Conservation (phyloP, 2,329 filamentous ascomycete genomes). For the Sporothrix curviconia region DNA sequence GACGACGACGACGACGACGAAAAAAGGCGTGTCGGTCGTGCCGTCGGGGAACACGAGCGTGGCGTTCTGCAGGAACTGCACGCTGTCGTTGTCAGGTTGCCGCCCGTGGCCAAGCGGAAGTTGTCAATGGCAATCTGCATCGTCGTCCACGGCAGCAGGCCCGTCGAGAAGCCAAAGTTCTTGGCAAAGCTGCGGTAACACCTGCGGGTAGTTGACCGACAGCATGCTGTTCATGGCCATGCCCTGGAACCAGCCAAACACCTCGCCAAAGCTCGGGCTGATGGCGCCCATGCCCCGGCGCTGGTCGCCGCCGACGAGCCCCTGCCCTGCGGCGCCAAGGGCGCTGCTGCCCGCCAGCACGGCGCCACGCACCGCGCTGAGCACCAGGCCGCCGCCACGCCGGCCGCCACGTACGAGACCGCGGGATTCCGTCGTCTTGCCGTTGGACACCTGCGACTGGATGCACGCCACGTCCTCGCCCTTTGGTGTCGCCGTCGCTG, state of each 20-base stretch:
- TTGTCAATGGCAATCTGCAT: slow-evolving; percentile 78
- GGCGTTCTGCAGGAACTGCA: slow-evolving; percentile 65
- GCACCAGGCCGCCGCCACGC: slow-evolving; percentile 72
- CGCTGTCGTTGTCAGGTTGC: slow-evolving; percentile 79
- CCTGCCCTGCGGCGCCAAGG: slow-evolving; percentile 39
- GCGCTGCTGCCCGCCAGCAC: slow-evolving; percentile 41
- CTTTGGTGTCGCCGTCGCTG: slow-evolving; percentile 39
- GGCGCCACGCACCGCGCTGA: slow-evolving; percentile 63
- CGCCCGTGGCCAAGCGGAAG: slow-evolving; percentile 75
- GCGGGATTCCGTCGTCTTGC: slow-evolving; percentile 69
- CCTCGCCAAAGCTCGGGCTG: slow-evolving; percentile 79
- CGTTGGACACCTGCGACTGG: slow-evolving; percentile 73
- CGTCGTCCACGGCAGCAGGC: slow-evolving; percentile 72
- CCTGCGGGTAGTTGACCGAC: slow-evolving; percentile 76
- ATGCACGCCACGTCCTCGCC: slow-evolving; percentile 70
- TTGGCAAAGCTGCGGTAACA: slow-evolving; percentile 85
- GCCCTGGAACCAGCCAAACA: slow-evolving; percentile 84
- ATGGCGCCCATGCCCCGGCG: slow-evolving; percentile 55
- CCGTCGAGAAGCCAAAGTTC: slow-evolving; percentile 90
- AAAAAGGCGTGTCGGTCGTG: slow-evolving; percentile 39
- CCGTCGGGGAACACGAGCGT: slow-evolving; percentile 66
- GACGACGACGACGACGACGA: slow-evolving; percentile 33
- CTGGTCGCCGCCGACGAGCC: slow-evolving; percentile 30
- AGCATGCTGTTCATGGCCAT: slow-evolving; percentile 97
- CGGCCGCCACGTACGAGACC: slow-evolving; percentile 76